Base-by-base conservation (phyloP, 345 rosid genomes). In the Moricandia arvensis region DNA sequence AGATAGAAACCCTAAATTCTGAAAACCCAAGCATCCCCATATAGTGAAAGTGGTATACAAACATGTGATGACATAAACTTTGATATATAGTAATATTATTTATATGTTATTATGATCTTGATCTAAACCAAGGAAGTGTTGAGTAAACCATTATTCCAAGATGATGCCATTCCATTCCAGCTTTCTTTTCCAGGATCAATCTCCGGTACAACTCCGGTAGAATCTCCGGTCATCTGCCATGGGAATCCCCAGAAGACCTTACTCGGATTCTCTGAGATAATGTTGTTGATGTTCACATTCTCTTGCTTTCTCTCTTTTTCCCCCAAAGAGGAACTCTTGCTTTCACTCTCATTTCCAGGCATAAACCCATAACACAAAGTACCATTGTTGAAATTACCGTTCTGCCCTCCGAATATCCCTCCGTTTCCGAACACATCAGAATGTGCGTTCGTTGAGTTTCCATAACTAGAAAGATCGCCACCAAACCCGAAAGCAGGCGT, bases 221-320 rank as follows among this genome's bases (percentile, higher is more conserved):
- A 64, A 45, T 82, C 89, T 35, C 85, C 93, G 83, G 72, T 86
- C 13, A 75, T 69, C 78, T 87, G 91, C 96, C 97, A 90, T 16
- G 96, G 97, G 63, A 82, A 84, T 5, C 91, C 93, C 87, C 84
- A 84, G 55, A 87, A 71, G 21, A 82, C 66, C 82, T n/a, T 84
- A 16, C 71, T 79, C 4, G 29, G 68, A 64, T 84, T 87, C 75
- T 69, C 79, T 9, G 67, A 58, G 13, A 43, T 21, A 64, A 69
- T 73, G 60, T 82, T 83, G 68, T 79, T 83, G 1, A 63, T 80
- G 26, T n/a, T 43, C 30, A 78, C 79, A 1, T 68, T 73, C 63
- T 87, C 94, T 83, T 82, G 89, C 87, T 91, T 87, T 64, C 64
- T 58, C 26, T 53, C 68, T 62, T 27, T 72, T 55, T 67, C 86